These are phyloP conservation scores for Wickerhamomyces hampshirensis DNA, from an alignment of 805 yeast species.

Conservation along the genomic window DNA sequence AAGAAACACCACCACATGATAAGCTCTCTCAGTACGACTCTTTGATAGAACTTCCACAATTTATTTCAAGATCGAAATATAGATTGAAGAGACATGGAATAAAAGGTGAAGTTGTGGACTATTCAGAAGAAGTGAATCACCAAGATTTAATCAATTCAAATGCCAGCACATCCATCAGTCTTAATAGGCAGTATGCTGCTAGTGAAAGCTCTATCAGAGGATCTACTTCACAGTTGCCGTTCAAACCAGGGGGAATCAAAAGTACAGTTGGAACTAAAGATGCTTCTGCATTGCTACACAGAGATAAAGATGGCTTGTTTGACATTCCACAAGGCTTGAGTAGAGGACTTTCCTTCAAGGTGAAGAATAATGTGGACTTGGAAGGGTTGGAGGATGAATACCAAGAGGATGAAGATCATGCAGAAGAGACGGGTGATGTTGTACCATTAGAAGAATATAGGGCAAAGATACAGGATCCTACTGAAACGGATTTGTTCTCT, in stretches of 20 bases:
- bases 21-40: slow-evolving; percentile 20
- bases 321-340: slow-evolving; percentile 79
- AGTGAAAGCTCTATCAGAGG: slow-evolving; percentile 65
- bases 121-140: slow-evolving; percentile 56
- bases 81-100: slow-evolving; percentile 74
- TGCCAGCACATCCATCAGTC: slow-evolving; percentile 66
- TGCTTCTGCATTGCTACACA: slow-evolving; percentile 42
- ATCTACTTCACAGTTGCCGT: slow-evolving; percentile 71
- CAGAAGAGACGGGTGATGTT: slow-evolving; percentile 13
- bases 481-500: background rate
- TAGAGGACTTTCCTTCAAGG: slow-evolving; percentile 50
- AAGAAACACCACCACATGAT: slow-evolving; percentile 42
- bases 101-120: slow-evolving; percentile 59
- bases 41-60: slow-evolving; percentile 54
- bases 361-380: slow-evolving; percentile 6
- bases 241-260: slow-evolving; percentile 85
- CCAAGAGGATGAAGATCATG: slow-evolving; percentile 26
- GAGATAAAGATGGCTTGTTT: slow-evolving; percentile 70
- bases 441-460: background rate
- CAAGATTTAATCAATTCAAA: slow-evolving; percentile 41
- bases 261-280: slow-evolving; percentile 31
- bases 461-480: slow-evolving; percentile 1
- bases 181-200: slow-evolving; percentile 62
- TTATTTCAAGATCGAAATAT: slow-evolving; percentile 57
- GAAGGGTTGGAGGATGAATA: slow-evolving; percentile 17